Evolutionary conservation across 2,329 filamentous ascomycete species (phyloP), one percentile per base, ranked within the genome.

Genomic region (Fusarium cyanostomum): DNA sequence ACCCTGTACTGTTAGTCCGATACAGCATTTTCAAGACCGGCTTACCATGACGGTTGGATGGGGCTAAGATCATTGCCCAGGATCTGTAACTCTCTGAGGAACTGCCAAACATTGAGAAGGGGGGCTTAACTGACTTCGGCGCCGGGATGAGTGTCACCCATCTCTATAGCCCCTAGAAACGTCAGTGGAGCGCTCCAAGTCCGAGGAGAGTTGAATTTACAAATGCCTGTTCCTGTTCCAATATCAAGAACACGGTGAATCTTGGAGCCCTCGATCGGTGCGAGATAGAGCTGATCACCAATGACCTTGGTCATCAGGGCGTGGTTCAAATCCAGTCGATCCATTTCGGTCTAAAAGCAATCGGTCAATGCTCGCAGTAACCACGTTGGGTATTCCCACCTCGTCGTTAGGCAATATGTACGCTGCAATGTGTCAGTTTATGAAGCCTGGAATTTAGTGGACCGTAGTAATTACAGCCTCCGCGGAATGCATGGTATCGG

Each of bases 211-310:
- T 18, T 38, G 11, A 26, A 39, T 13, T n/a, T 56, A 70, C 79
- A 81, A 30, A 79, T 77, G 5, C 79, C 79, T 3, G 77, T 79
- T 8, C 79, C 79, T 0, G 78, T 80, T 21, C 79, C 79, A 10
- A 82, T 71, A 46, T 82, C 80, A 2, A 81, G 71, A 9, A 81
- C 73, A 7, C 68, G 69, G 3, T 73, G 72, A 4, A 71, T 68
- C 16, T 69, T 71, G 8, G 68, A 66, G n/a, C 16, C 16, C 8
- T 33, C 43, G 9, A 74, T 58, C 9, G 78, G 67, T 31, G 75
- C 75, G 10, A 62, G 43, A 39, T 51, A 59, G 13, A 54, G 18
- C 18, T 42, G 44, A 28, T 73, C 70, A 3, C 59, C 62, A 9
- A 73, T 62, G 18, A 53, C 45, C 21, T 66, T 62, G 7, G 59